Evolutionary conservation across 768 basidiomycete genomes (phyloP), one percentile per base, ranked within the genome.

Genomic region (Agrocybe chaxingu): DNA sequence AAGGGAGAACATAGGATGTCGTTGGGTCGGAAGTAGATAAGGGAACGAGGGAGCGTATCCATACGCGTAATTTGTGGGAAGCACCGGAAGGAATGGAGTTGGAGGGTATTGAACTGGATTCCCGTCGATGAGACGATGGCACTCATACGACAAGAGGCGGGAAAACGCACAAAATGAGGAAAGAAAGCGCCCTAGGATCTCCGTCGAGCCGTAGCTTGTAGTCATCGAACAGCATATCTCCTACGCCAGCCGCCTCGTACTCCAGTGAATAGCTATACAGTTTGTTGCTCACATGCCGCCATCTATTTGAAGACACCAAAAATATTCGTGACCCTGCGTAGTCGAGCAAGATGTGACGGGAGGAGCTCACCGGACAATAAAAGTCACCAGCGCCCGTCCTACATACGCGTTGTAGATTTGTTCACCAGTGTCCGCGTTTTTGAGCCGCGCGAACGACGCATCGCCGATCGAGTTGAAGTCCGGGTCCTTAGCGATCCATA

Each of bases 401-500:
- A 85, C 74, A 43, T 70, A 65, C 5, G 70, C 77, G 51, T 80
- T 74, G 62, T 86, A 86, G 36, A 80, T 59, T 52, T 80, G 73
- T 62, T 72, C 67, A 50, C 74, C 73, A 9, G 70, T 57, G 16
- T 73, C 71, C 29, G 68, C 65, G 34, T 55, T 70, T 53, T 72
- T 78, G 52, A 79, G 62, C 32, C 73, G 62, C 36, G 82, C 79
- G 57, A 82, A 80, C 1, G 78, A 77, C 8, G 80, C 82, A 40
- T 85, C 76, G 13, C 69, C 66, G 38, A 87, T 78, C 1, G 76
- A 68, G 39, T 68, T 63, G 60, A 87, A 86, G 58, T 87, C 82
- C 4, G 81, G 81, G 58, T 87, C 83, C 58, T 71, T 80, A 12
- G 81, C 84, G 9, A 86, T 66, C 82, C 83, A 86, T 24, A 87